A percentile compares a stretch with the other conserved stretches of the same genome.
phyloP scores from a whole-genome alignment of 2,329 filamentous ascomycete species.

The Aspergillus piperis region DNA sequence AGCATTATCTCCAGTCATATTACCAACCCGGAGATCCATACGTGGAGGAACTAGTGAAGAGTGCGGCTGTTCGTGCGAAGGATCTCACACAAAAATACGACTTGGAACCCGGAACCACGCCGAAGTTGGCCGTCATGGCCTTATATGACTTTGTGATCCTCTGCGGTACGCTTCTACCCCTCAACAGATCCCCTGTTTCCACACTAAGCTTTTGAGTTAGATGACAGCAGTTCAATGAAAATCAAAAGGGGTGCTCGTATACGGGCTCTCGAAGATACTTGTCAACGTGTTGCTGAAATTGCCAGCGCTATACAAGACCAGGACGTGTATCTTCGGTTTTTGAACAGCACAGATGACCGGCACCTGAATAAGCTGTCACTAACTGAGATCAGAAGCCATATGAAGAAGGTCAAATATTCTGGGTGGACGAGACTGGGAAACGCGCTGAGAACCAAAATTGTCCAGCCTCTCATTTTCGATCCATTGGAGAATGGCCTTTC shows the following conservation, averaged over 20 bases:
- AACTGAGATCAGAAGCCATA: not conserved
- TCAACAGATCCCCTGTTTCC: not conserved
- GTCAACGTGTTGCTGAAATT: not conserved
- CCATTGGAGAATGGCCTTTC: not conserved
- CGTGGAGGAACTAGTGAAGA: not conserved
- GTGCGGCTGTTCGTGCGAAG: not conserved
- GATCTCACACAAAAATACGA: not conserved
- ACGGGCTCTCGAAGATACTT: not conserved
- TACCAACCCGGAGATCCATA: not conserved
- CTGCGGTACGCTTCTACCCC: not conserved
- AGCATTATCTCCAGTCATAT: not conserved
- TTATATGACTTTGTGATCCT: conserved; percentile 9
- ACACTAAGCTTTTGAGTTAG: not conserved
- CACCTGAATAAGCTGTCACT: not conserved
- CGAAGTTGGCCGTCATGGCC: conserved; percentile 1
- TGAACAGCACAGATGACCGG: not conserved
- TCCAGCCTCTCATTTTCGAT: not conserved
- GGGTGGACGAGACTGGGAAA: not conserved
- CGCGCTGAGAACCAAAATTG: not conserved
- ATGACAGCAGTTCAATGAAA: conserved; percentile 1
- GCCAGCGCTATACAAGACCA: not conserved
- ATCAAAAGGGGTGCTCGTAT: not conserved
- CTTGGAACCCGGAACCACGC: not conserved
- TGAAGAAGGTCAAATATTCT: not conserved
- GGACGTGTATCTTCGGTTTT: not conserved